A percentile compares a stretch with the other conserved stretches of the same genome.
Evolutionary conservation across 2,329 filamentous ascomycete genomes (phyloP).

Genomic region (Microascus cirrosus): DNA sequence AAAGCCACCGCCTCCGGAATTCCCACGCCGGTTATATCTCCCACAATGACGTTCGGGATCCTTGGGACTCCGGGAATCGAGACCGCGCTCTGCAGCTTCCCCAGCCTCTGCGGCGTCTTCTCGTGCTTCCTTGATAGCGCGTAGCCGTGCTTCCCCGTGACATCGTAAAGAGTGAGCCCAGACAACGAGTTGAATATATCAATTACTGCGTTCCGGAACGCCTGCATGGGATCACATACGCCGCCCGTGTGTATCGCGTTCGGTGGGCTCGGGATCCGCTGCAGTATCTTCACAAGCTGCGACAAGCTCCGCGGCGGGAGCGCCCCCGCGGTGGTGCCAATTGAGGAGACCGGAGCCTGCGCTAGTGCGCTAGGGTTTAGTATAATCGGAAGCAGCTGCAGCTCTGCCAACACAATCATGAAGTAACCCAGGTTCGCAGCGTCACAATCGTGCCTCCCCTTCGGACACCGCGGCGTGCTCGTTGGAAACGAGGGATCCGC

Average conservation of each 20-base stretch:
- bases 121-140: conserved; percentile 28
- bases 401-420: conserved; percentile 37
- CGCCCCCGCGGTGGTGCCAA: conserved; percentile 4
- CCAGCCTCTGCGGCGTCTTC: conserved; percentile 21
- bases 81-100: neutral
- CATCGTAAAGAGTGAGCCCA: conserved; percentile 35
- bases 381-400: conserved; percentile 29
- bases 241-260: conserved; percentile 26
- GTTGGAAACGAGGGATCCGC: conserved; percentile 14
- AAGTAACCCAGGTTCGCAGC: conserved; percentile 42
- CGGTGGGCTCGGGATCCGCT: conserved; percentile 30
- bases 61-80: neutral
- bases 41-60: neutral
- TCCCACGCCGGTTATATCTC: neutral
- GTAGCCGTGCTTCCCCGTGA: conserved; percentile 38
- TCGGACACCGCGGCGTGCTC: conserved; percentile 33
- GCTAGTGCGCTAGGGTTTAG: conserved; percentile 18
- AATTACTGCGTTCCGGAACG: conserved; percentile 32
- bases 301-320: conserved; percentile 26
- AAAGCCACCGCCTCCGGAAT: conserved; percentile 25
- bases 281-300: conserved; percentile 30
- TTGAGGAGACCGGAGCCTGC: neutral
- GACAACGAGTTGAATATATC: conserved; percentile 39
- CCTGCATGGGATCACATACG: conserved; percentile 36
- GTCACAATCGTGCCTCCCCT: conserved; percentile 37